Base-by-base conservation (phyloP, 805 yeast genomes). In the Tetrapisispora pingtungensis region DNA sequence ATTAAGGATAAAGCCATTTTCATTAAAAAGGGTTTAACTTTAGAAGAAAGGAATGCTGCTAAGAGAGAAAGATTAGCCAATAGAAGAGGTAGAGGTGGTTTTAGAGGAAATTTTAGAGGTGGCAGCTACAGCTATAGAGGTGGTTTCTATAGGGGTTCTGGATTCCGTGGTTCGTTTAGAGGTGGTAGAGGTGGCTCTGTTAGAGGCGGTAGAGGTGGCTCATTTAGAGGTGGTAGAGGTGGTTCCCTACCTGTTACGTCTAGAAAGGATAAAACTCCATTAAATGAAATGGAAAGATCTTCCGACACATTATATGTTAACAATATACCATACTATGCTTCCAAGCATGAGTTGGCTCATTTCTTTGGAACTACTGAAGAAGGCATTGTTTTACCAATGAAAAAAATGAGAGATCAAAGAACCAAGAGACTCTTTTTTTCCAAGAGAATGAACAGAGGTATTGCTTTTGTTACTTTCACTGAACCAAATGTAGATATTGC, bases 321-420 rank as follows among this genome's bases (percentile, higher is more conserved):
- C 46, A 79, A 77, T 52, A 69, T 78, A 46, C 84, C 80, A 46
- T 87, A 84, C 46, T 73, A 74, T 48, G 71, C 72, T 27, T 69
- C 75, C 35, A 81, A 80, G 58, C 72, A 71, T 7, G 80, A 79
- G 49, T 59, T 79, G 47, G 68, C 68, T 43, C 71, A 67, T 36
- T 69, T 74, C 51, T 78, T 78, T 56, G 78, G 70, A 19, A 72
- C 71, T 48, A 59, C 61, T 4, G 71, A 72, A 56, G 68, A 67
- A 26, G 68, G 66, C 28, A 70, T 78, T 40, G 76, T 74, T 44
- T 68, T 78, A 49, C 83, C 83, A 55, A 72, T 71, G 59, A 66
- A 68, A 49, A 58, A 56, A 47, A 45, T 53, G 51, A 57, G 52
- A 46, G 58, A 54, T 44, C 48, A 50, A 39, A 59, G 46, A 40